Evolutionary conservation across 176 grass and related monocot genomes (phyloP).

Genomic region (Ensete ventricosum): DNA sequence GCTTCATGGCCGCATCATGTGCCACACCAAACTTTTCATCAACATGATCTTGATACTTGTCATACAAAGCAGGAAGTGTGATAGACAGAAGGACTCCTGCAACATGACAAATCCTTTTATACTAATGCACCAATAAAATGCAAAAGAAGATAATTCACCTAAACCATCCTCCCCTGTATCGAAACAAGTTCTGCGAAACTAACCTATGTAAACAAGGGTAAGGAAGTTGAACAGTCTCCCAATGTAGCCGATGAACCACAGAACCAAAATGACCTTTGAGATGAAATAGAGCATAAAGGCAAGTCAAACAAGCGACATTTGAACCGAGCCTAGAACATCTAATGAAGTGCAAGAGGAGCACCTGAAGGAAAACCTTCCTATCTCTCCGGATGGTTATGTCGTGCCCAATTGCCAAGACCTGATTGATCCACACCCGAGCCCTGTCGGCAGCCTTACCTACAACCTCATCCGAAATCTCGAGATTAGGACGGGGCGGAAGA

Average conservation of each 20-base stretch:
- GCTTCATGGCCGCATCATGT: slow-evolving; percentile 42
- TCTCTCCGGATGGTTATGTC: slow-evolving; percentile 88
- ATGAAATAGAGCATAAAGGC: neutral
- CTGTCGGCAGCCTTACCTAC: slow-evolving; percentile 49
- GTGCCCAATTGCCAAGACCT: slow-evolving; percentile 51
- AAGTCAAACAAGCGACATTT: slow-evolving; percentile 6
- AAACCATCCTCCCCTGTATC: neutral
- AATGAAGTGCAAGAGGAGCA: slow-evolving; percentile 10
- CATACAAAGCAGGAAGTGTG: slow-evolving; percentile 58
- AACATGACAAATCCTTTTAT: neutral
- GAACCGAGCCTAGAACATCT: neutral
- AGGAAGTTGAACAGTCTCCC: slow-evolving; percentile 88
- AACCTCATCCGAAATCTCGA: slow-evolving; percentile 69
- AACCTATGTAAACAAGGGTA: slow-evolving; percentile 85
- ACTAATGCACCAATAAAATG: slow-evolving; percentile 13
- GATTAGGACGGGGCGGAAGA: slow-evolving; percentile 81
- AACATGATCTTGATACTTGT: slow-evolving; percentile 76
- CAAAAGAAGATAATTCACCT: slow-evolving; percentile 16
- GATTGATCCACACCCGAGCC: slow-evolving; percentile 60
- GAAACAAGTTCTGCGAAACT: slow-evolving; percentile 11
- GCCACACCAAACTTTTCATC: slow-evolving; percentile 67
- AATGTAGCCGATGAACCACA: slow-evolving; percentile 68
- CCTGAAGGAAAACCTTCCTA: slow-evolving; percentile 58
- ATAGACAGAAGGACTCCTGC: slow-evolving; percentile 51
- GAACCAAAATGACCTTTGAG: slow-evolving; percentile 50